Base-by-base conservation (phyloP, 345 rosid species). In the Cardiospermum halicacabum region DNA sequence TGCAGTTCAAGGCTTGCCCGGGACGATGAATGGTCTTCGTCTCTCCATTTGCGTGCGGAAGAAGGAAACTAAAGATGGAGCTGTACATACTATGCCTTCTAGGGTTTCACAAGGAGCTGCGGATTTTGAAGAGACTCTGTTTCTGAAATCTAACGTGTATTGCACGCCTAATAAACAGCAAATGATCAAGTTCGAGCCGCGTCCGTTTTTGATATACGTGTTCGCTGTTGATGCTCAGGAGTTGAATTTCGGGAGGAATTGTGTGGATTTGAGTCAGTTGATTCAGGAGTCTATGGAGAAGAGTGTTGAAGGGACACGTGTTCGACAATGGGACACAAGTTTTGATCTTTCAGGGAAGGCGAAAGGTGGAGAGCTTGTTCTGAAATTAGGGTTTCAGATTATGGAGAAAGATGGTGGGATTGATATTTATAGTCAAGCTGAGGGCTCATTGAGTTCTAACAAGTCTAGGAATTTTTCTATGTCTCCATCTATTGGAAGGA, bases 321-420 rank as follows among this genome's bases (percentile, higher is more conserved):
- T 93, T 72, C 83, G 97, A 51, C 99, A 90, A 59, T 93, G 99
- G 99, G 96, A 93, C 75, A 79, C 75, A 25, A 77, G 76, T 57
- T 93, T 88, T 75, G 74, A 61, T 27, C 84, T 90, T 31, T 81
- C 81, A 27, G 97, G 99, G 10, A 93, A 93, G 71, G 99, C 99
- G 4, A 90, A 84, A 67, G 97, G 99, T 16, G 99, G 96, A 18
- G 97, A 93, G 64, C 75, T 93, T 50, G 75, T 80, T 61, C 69
- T 90, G 37, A 90, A 85, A 55, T 60, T 90, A 66, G 96, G 99
- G 65, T 85, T 93, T 75, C 99, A 90, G 79, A 86, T 90, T 30
- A 86, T 93, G 96, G 99, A 93, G 67, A 89, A 83, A 70, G 99
- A 90, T 3, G 96, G 97, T 56, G 98, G 96, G 65, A 81, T 81